phyloP scores from a whole-genome alignment of 176 grass and related monocot species.

The Ampelocalamus luodianensis region DNA sequence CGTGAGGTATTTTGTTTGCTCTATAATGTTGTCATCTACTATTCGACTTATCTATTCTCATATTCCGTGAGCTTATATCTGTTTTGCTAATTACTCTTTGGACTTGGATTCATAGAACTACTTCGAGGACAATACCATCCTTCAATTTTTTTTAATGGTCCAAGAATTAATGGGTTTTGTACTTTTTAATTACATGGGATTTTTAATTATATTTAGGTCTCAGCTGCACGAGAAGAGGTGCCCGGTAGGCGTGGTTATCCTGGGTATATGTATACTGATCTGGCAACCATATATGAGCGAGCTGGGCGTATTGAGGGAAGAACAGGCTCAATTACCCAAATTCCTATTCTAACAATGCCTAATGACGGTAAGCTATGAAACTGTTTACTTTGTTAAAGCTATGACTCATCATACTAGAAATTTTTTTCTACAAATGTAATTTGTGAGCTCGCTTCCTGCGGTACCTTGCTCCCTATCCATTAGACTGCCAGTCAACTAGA shows the following conservation, averaged over 20 bases:
- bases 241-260: constrained; percentile 98
- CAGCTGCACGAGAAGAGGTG: constrained; percentile 89
- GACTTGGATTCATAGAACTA: background rate
- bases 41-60: no score
- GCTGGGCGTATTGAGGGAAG: constrained; percentile 94
- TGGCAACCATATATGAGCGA: constrained; percentile 95
- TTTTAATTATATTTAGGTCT: constrained; percentile 60
- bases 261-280: constrained; percentile 96
- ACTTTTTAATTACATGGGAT: constrained; percentile 21
- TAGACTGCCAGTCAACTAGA: background rate
- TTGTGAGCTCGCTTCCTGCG: background rate
- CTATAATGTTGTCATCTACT: no score
- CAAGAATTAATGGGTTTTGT: background rate
- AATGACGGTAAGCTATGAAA: constrained; percentile 75
- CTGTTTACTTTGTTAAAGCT: constrained; percentile 19
- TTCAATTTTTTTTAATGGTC: background rate
- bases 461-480: constrained; percentile 4
- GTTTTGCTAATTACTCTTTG: no score
- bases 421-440: constrained; percentile 3
- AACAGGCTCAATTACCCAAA: constrained; percentile 92
- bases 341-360: constrained; percentile 99
- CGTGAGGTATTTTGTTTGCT: no score
- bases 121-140: background rate
- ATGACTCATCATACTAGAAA: background rate
- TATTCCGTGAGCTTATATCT: no score